Evolutionary conservation across 202 grass and related monocot genomes (phyloP).

Genomic region (Digitaria exilis): DNA sequence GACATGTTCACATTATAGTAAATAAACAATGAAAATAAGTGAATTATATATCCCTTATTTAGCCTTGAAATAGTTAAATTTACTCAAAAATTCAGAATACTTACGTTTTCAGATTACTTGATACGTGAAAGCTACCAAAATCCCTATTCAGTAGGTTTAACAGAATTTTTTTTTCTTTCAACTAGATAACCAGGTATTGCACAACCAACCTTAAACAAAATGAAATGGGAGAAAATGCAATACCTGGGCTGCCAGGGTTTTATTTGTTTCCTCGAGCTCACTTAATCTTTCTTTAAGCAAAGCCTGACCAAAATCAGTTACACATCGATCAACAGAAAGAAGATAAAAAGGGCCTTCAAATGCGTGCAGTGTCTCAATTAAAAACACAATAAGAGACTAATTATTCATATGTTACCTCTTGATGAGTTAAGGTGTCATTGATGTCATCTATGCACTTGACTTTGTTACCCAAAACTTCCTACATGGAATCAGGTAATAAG

Average conservation of each 20-base stretch:
- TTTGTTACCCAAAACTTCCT: slow-evolving; percentile 70
- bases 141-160: slow-evolving; percentile 16
- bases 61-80: slow-evolving; percentile 11
- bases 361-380: neutral
- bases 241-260: slow-evolving; percentile 61
- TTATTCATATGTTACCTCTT: slow-evolving; percentile 56
- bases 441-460: slow-evolving; percentile 62
- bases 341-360: slow-evolving; percentile 10
- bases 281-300: slow-evolving; percentile 69
- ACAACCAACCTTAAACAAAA: slow-evolving; percentile 31
- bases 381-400: slow-evolving; percentile 23
- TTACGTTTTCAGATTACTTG: neutral
- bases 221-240: slow-evolving; percentile 15
- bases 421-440: slow-evolving; percentile 53
- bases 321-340: slow-evolving; percentile 33
- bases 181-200: neutral
- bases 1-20: slow-evolving; percentile 16
- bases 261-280: slow-evolving; percentile 70
- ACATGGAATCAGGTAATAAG: slow-evolving; percentile 35
- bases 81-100: slow-evolving; percentile 21
- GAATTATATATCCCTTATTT: neutral
- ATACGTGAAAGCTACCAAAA: neutral
- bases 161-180: neutral
- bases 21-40: slow-evolving; percentile 1
- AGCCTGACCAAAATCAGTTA: slow-evolving; percentile 49